Base-by-base conservation (phyloP, 2,329 filamentous ascomycete species). In the Cladobotryum mycophilum region DNA sequence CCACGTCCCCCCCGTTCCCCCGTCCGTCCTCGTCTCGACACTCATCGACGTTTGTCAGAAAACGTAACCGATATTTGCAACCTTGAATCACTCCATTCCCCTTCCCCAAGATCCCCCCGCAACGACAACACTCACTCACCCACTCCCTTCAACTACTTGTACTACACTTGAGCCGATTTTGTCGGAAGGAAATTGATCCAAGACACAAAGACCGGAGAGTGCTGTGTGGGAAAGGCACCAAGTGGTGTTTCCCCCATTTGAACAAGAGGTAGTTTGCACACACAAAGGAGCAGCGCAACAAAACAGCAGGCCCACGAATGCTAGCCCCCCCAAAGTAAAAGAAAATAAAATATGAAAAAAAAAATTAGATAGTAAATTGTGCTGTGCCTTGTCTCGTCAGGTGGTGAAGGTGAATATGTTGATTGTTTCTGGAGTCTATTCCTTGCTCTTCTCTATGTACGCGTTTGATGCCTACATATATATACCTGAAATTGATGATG, bases 191-290 rank as follows among this genome's bases (percentile, higher is more conserved):
- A 41, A 41, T 48, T 42, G 49, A 45, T 30, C 41, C 38, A 42
- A 25, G 43, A 25, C 41, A 48, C 12, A 45, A 49, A 49, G 51
- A 50, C 42, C 36, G 51, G 47, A 53, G 51, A 53, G 47, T n/a
- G 22, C 9, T 14, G 45, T 30, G 25, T 42, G 33, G 37, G 35
- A 20, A 14, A 42, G 44, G 47, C 51, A 50, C 42, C 51, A 53
- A 53, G 51, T 53, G 51, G 51, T 45, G 51, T 45, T 36, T 45
- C 36, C 42, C 37, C 42, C 37, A 44, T 30, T 30, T 30, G 25
- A 30, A 15, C 17, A 36, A 47, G 51, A 45, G 37, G 44, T 41
- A 38, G 47, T 42, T 45, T 49, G 35, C 40, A 41, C 35, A 41
- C 45, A 44, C 20, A 20, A 20, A 25, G 42, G 43, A 30, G 42